These are phyloP conservation scores for Helotiales sp. DNA, from an alignment of 2,329 filamentous ascomycete genomes.

Conservation along the genomic window DNA sequence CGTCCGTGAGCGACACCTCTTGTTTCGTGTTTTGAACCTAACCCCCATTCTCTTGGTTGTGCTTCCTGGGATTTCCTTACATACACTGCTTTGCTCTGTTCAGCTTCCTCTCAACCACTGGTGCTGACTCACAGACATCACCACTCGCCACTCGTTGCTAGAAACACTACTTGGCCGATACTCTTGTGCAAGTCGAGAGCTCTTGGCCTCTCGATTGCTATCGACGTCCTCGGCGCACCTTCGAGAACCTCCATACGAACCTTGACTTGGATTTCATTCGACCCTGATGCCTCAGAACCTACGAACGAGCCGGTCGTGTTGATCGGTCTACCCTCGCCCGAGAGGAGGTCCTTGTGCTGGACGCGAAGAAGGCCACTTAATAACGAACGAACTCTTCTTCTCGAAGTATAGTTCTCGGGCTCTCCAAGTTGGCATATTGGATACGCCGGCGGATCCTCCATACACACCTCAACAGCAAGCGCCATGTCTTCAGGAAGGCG, in stretches of 20 bases:
- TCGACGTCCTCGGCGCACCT: slow-evolving; percentile 15
- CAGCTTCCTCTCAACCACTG: slow-evolving; percentile 1
- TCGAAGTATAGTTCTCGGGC: slow-evolving; percentile 24
- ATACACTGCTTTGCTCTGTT: too few relatives aligned
- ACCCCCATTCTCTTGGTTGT: slow-evolving; percentile 36
- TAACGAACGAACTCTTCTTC: slow-evolving; percentile 19
- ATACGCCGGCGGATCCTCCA: slow-evolving; percentile 19
- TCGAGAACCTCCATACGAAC: slow-evolving; percentile 4
- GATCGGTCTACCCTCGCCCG: slow-evolving; percentile 29
- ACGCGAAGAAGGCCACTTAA: slow-evolving; percentile 31
- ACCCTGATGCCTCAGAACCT: slow-evolving; percentile 36
- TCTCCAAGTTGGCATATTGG: slow-evolving; percentile 20
- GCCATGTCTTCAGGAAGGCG: slow-evolving; percentile 32
- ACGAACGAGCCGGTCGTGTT: slow-evolving; percentile 36
- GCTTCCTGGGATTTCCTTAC: slow-evolving; percentile 26
- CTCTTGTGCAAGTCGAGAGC: slow-evolving; percentile 17
- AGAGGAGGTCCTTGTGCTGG: slow-evolving; percentile 26
- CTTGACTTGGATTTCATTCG: slow-evolving; percentile 27
- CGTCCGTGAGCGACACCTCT: slow-evolving; percentile 4
- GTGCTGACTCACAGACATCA: background rate
- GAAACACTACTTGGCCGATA: slow-evolving; percentile 12
- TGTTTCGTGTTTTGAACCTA: slow-evolving; percentile 36
- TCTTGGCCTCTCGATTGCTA: slow-evolving; percentile 31
- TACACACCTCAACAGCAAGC: slow-evolving; percentile 20
- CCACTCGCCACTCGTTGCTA: slow-evolving; percentile 6